A percentile compares a stretch with the other conserved stretches of the same genome.
Evolutionary conservation across 495 filamentous ascomycete genomes (phyloP).

Genomic region (Glonium stellatum): DNA sequence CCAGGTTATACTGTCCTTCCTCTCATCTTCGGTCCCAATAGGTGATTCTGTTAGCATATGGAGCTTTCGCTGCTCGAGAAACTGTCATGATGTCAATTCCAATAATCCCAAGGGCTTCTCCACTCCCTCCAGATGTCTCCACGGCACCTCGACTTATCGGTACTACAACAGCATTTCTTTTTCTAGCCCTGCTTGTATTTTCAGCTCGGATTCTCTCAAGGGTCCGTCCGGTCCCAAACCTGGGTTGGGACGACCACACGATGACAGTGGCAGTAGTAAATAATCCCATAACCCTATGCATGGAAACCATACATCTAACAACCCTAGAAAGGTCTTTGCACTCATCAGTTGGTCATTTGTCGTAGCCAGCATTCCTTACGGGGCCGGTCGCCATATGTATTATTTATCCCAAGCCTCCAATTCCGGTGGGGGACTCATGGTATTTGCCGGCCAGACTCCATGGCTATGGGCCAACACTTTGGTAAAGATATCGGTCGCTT

Average conservation of each 20-base stretch:
- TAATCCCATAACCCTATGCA: neutral
- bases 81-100: no score
- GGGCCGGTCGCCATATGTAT: no score
- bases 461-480: slow-evolving; percentile 25
- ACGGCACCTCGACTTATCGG: neutral
- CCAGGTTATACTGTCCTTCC: no score
- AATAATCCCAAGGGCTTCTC: no score
- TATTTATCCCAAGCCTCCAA: no score
- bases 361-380: no score
- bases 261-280: neutral
- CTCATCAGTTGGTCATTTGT: neutral
- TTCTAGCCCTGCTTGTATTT: neutral
- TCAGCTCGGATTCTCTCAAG: neutral
- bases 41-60: no score
- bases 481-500: slow-evolving; percentile 30
- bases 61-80: no score
- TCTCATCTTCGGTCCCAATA: no score
- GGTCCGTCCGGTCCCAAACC: neutral
- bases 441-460: neutral
- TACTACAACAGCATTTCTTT: neutral
- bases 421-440: neutral
- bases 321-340: neutral
- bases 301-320: neutral
- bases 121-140: neutral
- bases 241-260: neutral